Evolutionary conservation across 805 yeast genomes (phyloP).

Genomic region (Nakazawaea anatomiae): DNA sequence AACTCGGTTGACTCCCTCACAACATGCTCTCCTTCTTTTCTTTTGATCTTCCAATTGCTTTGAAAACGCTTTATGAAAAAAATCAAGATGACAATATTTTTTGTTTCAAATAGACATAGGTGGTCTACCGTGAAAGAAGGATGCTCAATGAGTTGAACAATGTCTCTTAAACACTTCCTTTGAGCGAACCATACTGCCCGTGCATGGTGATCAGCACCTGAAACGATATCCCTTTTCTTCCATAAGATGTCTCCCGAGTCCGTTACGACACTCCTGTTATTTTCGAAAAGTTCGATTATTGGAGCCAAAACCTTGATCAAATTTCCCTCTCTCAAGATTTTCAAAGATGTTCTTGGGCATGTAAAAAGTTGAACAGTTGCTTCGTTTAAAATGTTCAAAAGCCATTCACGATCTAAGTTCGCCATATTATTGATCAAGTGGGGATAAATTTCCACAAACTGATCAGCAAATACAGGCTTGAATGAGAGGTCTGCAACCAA

Average conservation of each 20-base stretch:
- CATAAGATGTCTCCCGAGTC: constrained; percentile 21
- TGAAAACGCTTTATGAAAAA: constrained; percentile 50
- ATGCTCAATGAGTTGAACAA: constrained; percentile 8
- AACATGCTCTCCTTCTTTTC: constrained; percentile 68
- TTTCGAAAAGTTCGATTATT: constrained; percentile 35
- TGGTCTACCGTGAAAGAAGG: constrained; percentile 10
- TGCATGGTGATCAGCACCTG: constrained; percentile 3
- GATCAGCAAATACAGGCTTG: constrained; percentile 45
- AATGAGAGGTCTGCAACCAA: constrained; percentile 42
- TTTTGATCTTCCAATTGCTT: constrained; percentile 46
- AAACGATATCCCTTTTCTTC: constrained; percentile 11
- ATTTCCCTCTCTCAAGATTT: constrained; percentile 32
- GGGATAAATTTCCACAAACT: constrained; percentile 50
- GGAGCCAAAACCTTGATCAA: constrained; percentile 44
- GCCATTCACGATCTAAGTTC: constrained; percentile 45
- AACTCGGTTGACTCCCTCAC: constrained; percentile 48
- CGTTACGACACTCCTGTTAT: constrained; percentile 20
- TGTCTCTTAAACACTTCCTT: constrained; percentile 3
- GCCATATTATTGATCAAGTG: constrained; percentile 42
- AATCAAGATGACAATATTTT: constrained; percentile 34
- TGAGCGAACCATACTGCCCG: constrained; percentile 6
- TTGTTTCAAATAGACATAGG: constrained; percentile 24
- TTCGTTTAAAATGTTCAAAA: constrained; percentile 27
- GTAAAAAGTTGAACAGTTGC: constrained; percentile 35
- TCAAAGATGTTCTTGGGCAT: constrained; percentile 35